Evolutionary conservation across 2,329 filamentous ascomycete genomes (phyloP), one percentile per base, ranked within the genome.

Genomic region (Nemania bipapillata): DNA sequence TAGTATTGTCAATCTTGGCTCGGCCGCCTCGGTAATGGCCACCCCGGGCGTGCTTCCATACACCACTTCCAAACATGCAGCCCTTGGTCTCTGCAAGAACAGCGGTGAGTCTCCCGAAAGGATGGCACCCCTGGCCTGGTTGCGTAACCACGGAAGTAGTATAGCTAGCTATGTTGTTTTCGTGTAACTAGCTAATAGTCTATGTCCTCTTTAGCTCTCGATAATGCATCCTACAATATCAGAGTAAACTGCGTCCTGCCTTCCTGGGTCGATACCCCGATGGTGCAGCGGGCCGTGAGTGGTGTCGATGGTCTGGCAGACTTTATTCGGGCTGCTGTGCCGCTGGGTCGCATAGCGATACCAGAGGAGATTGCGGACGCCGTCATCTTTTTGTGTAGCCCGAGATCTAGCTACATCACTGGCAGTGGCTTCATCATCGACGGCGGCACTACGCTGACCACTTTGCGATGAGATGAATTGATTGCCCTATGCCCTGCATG

Each of bases 201-300:
- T 40, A 50, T 28, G 5, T 20, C 2, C n/a, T 28, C 7, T 9
- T 32, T 24, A 74, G 72, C 72, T 12, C 22, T 70, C 4, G 71
- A 72, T 49, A 73, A 69, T 24, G 22, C 55, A 1, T 24, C 24
- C 2, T 42, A 70, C n/a, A 20, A 40, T 3, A 74, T 74, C 24
- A 54, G 72, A 0, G 71, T 73, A 17, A 74, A 74, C 47, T 71
- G 70, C 17, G n/a, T 74, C 2, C 73, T 57, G 22, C 73, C 71
- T 5, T 63, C 71, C 4, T 73, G 61, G 63, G 61, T 71, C 17
- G 71, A 73, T 15, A 72, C 71, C 1, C 63, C 60, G 1, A 66
- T 74, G 60, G 50, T 68, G 3, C 32, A 12, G 15, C 2, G 24
- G n/a, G 57, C 52, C 8, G 3, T 45, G 2, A 52, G 47, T 0